phyloP scores from a whole-genome alignment of 2,329 filamentous ascomycete genomes.

The Ophiostoma australiae region DNA sequence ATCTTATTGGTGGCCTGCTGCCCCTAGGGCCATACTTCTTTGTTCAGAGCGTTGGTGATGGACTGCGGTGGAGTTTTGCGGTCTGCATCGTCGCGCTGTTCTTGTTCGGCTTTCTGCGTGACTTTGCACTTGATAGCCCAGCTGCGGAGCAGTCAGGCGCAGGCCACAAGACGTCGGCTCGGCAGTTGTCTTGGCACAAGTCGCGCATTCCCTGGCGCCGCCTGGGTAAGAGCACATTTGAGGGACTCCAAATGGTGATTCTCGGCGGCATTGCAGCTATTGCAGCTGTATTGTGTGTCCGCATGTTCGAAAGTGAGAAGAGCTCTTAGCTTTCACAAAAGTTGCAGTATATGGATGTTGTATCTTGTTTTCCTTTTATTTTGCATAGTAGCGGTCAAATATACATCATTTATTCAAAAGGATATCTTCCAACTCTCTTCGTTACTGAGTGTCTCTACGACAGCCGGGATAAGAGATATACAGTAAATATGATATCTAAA shows the following conservation, averaged over 20 bases:
- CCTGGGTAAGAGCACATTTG: slow-evolving; percentile 29
- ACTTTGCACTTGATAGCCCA: slow-evolving; percentile 27
- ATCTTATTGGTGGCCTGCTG: slow-evolving; percentile 33
- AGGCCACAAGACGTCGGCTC: not conserved
- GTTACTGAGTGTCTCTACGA: not conserved
- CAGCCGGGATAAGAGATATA: not conserved
- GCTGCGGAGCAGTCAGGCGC: not conserved
- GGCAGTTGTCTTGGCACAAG: slow-evolving; percentile 6
- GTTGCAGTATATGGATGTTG: not conserved
- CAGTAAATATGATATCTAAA: not conserved
- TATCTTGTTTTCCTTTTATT: not conserved
- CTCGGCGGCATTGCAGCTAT: slow-evolving; percentile 33
- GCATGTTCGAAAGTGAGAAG: slow-evolving; percentile 29
- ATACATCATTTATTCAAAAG: too few relatives aligned
- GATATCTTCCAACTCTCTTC: not conserved
- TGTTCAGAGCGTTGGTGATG: slow-evolving; percentile 30
- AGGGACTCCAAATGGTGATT: slow-evolving; percentile 34
- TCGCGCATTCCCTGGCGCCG: slow-evolving; percentile 27
- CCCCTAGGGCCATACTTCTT: slow-evolving; percentile 35
- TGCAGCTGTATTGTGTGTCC: slow-evolving; percentile 33
- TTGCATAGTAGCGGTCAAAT: not conserved
- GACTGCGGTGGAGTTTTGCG: slow-evolving; percentile 34
- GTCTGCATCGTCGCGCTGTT: slow-evolving; percentile 34
- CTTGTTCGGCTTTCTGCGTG: slow-evolving; percentile 33
- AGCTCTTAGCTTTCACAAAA: not conserved